Percentiles rank a stretch among this genome's conserved stretches.
Conservation (phyloP, 2,329 filamentous ascomycete genomes). For the Leptographium lundbergii region DNA sequence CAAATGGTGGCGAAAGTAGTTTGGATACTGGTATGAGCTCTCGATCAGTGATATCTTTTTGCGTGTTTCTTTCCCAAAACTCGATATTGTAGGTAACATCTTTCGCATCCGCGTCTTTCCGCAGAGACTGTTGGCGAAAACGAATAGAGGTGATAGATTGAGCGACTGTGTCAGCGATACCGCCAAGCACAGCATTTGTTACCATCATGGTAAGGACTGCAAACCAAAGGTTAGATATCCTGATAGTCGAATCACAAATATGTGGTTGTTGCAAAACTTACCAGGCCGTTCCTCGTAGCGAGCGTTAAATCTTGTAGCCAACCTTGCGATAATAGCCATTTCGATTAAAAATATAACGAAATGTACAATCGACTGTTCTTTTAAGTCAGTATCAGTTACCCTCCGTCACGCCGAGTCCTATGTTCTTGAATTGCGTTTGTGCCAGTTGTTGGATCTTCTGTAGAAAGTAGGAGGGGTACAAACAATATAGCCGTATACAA, state of each 20-base stretch:
- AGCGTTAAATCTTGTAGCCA: conserved; percentile 79
- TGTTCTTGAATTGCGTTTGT: not conserved
- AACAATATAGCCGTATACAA: conserved; percentile 61
- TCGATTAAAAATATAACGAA: conserved; percentile 75
- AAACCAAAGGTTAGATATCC: not conserved
- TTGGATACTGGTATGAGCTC: conserved; percentile 56
- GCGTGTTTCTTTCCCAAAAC: conserved; percentile 74
- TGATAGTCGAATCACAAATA: not conserved
- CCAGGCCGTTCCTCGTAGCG: conserved; percentile 86
- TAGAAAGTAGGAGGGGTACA: not conserved
- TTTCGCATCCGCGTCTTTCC: conserved; percentile 44
- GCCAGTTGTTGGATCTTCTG: not conserved
- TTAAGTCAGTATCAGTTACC: not conserved
- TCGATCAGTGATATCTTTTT: conserved; percentile 52
- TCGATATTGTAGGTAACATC: conserved; percentile 72
- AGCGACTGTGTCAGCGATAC: conserved; percentile 90
- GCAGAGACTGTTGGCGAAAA: conserved; percentile 51
- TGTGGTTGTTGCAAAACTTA: conserved; percentile 26
- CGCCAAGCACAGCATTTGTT: conserved; percentile 89
- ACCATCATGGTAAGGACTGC: conserved; percentile 96
- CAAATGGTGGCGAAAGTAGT: conserved; percentile 66
- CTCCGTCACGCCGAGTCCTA: conserved; percentile 12
- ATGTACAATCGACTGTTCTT: conserved; percentile 68
- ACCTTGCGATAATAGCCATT: conserved; percentile 70
- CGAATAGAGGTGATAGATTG: conserved; percentile 82